Evolutionary conservation across 164 flowering plant species (phyloP), one percentile per base, ranked within the genome.

Genomic region (Vitis labrusca): DNA sequence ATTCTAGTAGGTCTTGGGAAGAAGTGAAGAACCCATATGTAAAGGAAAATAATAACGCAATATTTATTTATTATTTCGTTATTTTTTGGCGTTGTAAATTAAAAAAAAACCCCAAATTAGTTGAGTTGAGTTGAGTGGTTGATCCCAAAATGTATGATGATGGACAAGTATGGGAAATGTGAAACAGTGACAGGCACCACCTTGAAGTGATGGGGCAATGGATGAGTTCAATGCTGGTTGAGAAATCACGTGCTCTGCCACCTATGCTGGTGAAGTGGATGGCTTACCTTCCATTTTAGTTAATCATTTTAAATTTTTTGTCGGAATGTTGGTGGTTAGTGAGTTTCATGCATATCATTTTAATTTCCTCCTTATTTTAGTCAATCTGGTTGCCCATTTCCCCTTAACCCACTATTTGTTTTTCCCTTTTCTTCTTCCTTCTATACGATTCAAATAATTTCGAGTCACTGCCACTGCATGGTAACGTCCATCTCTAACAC

Each of bases 221-320:
- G 57, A 23, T n/a, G 58, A 37, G 29, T 62, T 56, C 50, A 57
- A 15, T 63, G 69, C 65, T 73, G 59, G 76, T 59, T 67, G 62
- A 63, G 79, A 68, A 61, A 76, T 77, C 71, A 74, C 75, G 64
- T 70, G 77, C 71, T 59, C 37, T 70, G 73, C 59, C 70, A 69
- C 67, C 58, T 49, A 9, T 68, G 65, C 29, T 47, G 49, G 66
- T 75, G 82, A 82, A 58, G 72, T 30, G 17, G 81, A 83, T 76
- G 72, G 75, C 76, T 83, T 70, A 78, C 79, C 83, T 17, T 65
- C 73, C 74, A 56, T 15, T 64, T 61, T 5, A 15, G 15, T 61
- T 29, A 63, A 61, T 68, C 68, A 68, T 68, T 8, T 13, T 13
- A 13, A 13, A 37, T 53, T 52, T 2, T 69, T 70, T 74, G 77